These are phyloP conservation scores for Chondrus crispus DNA, from an alignment of 23 red algal species.

Conservation along the genomic window DNA sequence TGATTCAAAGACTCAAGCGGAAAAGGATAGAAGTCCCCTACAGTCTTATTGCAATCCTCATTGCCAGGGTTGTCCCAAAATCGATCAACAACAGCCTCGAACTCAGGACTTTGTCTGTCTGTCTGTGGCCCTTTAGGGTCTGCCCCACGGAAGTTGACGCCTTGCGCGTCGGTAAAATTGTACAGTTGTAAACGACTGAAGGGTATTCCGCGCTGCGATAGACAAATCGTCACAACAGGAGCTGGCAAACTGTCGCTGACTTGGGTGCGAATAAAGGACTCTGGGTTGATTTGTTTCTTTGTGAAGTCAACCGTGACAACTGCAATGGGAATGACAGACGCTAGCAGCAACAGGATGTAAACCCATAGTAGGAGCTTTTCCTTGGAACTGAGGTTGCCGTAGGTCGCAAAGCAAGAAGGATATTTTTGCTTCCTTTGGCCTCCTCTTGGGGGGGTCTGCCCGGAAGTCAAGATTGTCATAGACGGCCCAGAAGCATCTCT, in stretches of 20 bases:
- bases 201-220: slow-evolving; percentile 10
- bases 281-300: neutral
- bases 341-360: slow-evolving; percentile 27
- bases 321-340: neutral
- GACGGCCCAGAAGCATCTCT: too few species aligned
- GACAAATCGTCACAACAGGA: slow-evolving; percentile 36
- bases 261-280: neutral
- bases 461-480: too few species aligned
- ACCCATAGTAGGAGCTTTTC: slow-evolving; percentile 1
- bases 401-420: too few species aligned
- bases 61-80: slow-evolving; percentile 42
- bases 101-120: neutral
- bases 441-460: too few species aligned
- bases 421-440: too few species aligned
- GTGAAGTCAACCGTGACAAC: slow-evolving; percentile 21
- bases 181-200: slow-evolving; percentile 28
- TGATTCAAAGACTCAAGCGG: neutral
- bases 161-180: neutral
- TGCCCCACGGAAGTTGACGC: neutral
- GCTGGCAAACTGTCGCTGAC: neutral
- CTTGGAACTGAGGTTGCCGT: too few species aligned
- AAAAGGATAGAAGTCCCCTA: slow-evolving; percentile 29
- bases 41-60: slow-evolving; percentile 10
- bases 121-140: too few species aligned
- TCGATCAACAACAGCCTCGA: slow-evolving; percentile 28